Evolutionary conservation across 192 early-diverging fungal genomes (phyloP), one percentile per base, ranked within the genome.

Genomic region (Coemansia interrupta): DNA sequence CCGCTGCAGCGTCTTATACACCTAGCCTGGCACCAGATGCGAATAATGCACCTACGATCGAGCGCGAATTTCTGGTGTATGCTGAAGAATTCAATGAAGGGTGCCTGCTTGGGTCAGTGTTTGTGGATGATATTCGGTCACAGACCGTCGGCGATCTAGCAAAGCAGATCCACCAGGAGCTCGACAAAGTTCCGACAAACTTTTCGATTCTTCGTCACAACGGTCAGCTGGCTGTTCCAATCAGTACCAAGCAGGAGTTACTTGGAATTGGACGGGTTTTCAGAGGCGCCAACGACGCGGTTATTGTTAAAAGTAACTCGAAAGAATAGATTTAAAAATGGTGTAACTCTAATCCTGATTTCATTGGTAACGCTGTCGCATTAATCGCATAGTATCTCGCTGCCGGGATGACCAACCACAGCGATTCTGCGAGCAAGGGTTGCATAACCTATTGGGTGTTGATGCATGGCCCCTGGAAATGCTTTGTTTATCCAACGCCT

Each of bases 51-150:
- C 24, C 28, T 50, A 22, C 9, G 5, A 60, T 46, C 18, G 83
- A 78, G 20, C 80, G 78, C 38, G 87, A 88, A 51, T 50, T 86
- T 6, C 60, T 85, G 12, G 84, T 88, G 0, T 88, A 88, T 49
- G 30, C 36, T 2, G 56, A 53, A 7, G 49, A 68, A 4, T 72
- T 67, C 22, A 36, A 63, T 0, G 85, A 88, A 24, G 77, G 72
- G 1, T 70, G 64, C 41, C 51, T 88, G 47, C 60, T 85, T 9
- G 87, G 87, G n/a, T 78, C 84, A 8, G 81, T 88, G 36, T 84
- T 82, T 65, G 70, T 62, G 4, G 47, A 48, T 13, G 54, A 62
- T 17, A 20, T 38, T 10, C 24, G 18, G 13, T 11, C 45, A 5
- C 68, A 63, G 55, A 73, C 64, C 14, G 41, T 79, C 5, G 18